Evolutionary conservation across 306 rosid genomes (phyloP), one percentile per base, ranked within the genome.

Genomic region (Cucurbita maxima): DNA sequence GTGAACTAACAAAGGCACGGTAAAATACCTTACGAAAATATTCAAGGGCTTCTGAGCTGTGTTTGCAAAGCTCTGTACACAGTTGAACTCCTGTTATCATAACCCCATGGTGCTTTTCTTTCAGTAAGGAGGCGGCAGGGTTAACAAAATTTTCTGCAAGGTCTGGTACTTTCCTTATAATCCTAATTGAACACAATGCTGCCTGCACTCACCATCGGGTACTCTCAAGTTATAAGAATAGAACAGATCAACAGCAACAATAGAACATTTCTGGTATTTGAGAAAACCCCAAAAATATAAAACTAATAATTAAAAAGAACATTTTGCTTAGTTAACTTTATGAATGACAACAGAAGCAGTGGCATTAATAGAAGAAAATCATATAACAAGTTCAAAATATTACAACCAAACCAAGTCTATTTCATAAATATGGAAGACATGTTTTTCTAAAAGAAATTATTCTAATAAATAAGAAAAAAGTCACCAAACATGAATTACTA

Each of bases 61-160:
- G 86, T 85, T 87, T 86, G 83, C 97, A 94, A 77, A 94, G 90
- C 79, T 91, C 99, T 79, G 92, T 88, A 88, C 99, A 89, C 80
- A 94, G 96, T 79, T 89, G 99, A 86, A 94, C 88, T 66, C 96
- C 99, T 59, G 99, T 91, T 75, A 94, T 91, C 82, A 94, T 81
- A 78, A 91, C 99, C 18, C 99, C 99, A 68, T 94, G 99, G 80
- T 94, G 97, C 76, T 94, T 94, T 90, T 91, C 99, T 88, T 83
- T 88, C 63, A 94, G 95, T 79, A 94, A 89, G 58, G 92, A 75
- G 79, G 90, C 90, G 76, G 99, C 90, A 76, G 97, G 88, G 76
- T 89, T 89, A 76, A 94, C 83, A 82, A 94, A 91, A 81, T 86
- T 94, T 82, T 94, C 99, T 5, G 96, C 97, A 88, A 94, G 81